Conservation (phyloP, 2,329 filamentous ascomycete genomes). For the Paecilomyces variotii region DNA sequence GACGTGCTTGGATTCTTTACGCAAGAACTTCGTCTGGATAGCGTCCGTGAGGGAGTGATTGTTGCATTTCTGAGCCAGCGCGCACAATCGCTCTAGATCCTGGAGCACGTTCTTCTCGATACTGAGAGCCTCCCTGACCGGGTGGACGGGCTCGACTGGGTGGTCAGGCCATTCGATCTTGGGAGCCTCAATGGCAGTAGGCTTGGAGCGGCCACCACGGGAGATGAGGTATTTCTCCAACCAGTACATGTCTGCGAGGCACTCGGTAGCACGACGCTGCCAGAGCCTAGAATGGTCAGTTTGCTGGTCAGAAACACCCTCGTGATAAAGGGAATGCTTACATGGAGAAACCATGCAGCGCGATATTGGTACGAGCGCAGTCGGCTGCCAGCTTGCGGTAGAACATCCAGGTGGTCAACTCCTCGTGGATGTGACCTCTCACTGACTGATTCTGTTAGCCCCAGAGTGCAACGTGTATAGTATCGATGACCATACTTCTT, state of each 20-base stretch:
- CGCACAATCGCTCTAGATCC: constrained; percentile 12
- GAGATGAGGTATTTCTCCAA: constrained; percentile 16
- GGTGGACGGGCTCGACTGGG: constrained; percentile 14
- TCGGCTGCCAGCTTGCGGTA: constrained; percentile 16
- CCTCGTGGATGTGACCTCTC: constrained; percentile 14
- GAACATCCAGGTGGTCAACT: constrained; percentile 15
- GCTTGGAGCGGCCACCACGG: constrained; percentile 15
- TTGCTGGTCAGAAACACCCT: background rate
- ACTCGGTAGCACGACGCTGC: constrained; percentile 13
- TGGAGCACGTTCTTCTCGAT: constrained; percentile 12
- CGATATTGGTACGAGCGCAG: constrained; percentile 13
- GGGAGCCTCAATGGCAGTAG: constrained; percentile 14
- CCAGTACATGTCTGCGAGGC: constrained; percentile 13
- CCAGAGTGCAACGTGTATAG: background rate
- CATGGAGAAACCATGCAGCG: constrained; percentile 16
- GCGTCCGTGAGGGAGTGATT: constrained; percentile 8
- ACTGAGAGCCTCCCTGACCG: constrained; percentile 10
- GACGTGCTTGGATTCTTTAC: constrained; percentile 14
- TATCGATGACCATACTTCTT: constrained; percentile 7
- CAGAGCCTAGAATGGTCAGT: constrained; percentile 9
- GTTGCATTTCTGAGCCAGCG: constrained; percentile 8
- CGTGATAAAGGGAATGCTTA: constrained; percentile 1
- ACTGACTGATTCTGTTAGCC: constrained; percentile 7
- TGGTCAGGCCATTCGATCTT: constrained; percentile 12
- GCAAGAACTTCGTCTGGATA: constrained; percentile 12